Conservation (phyloP, 805 yeast species). For the Kuraishia hungarica region DNA sequence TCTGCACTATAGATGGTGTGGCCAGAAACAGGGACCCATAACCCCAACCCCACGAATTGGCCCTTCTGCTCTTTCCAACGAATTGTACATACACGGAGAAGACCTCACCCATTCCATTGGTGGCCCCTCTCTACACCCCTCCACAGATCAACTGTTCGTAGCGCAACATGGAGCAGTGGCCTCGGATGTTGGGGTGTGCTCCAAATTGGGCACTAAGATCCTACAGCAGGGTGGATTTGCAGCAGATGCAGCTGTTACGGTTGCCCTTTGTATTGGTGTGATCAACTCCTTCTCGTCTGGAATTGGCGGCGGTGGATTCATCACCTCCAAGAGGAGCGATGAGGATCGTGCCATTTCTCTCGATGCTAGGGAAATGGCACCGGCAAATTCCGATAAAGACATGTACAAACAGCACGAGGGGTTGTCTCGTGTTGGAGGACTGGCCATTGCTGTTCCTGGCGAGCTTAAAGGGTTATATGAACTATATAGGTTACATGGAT, state of each 20-base stretch:
- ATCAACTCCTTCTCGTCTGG: conserved; percentile 80
- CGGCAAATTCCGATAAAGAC: conserved; percentile 45
- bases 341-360: conserved; percentile 48
- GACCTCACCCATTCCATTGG: conserved; percentile 7
- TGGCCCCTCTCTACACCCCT: conserved; percentile 37
- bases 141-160: conserved; percentile 23
- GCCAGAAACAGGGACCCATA: neutral
- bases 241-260: conserved; percentile 89
- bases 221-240: conserved; percentile 63
- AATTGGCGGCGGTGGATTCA: conserved; percentile 93
- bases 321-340: conserved; percentile 33
- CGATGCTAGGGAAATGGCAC: conserved; percentile 90
- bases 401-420: conserved; percentile 50
- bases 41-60: neutral
- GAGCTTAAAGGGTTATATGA: conserved; percentile 78
- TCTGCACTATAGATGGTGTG: neutral
- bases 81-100: neutral
- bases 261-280: conserved; percentile 82
- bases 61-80: neutral
- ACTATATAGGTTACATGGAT: conserved; percentile 52
- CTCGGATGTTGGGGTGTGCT: conserved; percentile 56
- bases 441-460: conserved; percentile 89
- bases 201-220: conserved; percentile 51
- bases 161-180: conserved; percentile 57
- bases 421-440: conserved; percentile 66